Base-by-base conservation (phyloP, 2,329 filamentous ascomycete genomes). In the Aspergillus ochraceoroseus region DNA sequence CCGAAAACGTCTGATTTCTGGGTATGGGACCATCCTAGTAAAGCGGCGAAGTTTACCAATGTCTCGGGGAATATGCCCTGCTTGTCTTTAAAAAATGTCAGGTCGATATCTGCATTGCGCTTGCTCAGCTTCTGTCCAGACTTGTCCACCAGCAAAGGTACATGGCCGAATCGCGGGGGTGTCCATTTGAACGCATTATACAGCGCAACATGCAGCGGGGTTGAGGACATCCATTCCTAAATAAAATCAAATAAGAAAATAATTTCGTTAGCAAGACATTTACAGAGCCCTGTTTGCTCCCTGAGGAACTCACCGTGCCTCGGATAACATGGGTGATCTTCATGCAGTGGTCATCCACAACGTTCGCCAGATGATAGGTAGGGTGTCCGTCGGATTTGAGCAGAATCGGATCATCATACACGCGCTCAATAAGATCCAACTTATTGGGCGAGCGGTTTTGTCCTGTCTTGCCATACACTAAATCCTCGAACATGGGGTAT, bases 291-390 rank as follows among this genome's bases (percentile, higher is more conserved):
- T 13, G 12, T 3, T 8, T n/a, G 14, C 19, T 17, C 3, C 4
- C 3, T 13, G 12, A 3, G 18, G 6, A 17, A 64, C 75, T 55
- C 66, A 85, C 82, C 17, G 84, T 83, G 38, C 90, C 92, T 28
- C 92, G 82, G 43, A 98, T 85, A 9, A 98, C 92, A 64, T 96
- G 90, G 0, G 89, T 95, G 52, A 98, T 94, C 44, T 86, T 71
- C 92, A 98, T 98, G 45, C 84, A 72, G 62, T 95, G 87, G 58
- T 98, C 92, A 58, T 98, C 92, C 3, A 98, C 83, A 6, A 98
- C 90, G 58, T 96, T 98, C 3, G 92, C 92, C 46, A 98, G 82
- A 64, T 98, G 92, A 58, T 98, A 98, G 0, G 94, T 98, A 0
- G 92, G 92, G 49, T 85, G 85, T 0, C 88, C 89, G 60, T 98